phyloP scores from a whole-genome alignment of 768 basidiomycete species.

The Mycena crocata region DNA sequence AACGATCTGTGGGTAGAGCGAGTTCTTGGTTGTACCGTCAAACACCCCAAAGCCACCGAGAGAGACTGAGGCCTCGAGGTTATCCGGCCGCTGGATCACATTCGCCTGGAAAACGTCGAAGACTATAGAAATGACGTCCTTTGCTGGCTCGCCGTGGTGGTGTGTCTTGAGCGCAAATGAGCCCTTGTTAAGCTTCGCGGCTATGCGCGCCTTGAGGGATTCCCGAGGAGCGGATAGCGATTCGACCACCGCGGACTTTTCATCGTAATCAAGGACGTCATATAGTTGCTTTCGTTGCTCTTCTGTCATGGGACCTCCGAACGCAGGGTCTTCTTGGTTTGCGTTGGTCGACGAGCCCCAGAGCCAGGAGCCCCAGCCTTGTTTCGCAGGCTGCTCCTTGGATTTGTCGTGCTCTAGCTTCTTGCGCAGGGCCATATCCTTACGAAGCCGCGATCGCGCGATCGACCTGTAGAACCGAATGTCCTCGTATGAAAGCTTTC shows the following conservation, averaged over 20 bases:
- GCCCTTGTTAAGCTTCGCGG: conserved; percentile 86
- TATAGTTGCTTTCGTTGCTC: conserved; percentile 92
- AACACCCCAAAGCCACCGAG: conserved; percentile 89
- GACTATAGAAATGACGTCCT: conserved; percentile 86
- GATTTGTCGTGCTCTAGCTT: conserved; percentile 76
- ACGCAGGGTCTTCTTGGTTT: conserved; percentile 63
- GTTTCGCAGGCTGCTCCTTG: conserved; percentile 59
- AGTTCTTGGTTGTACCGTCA: conserved; percentile 88
- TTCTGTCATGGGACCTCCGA: conserved; percentile 82
- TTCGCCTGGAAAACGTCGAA: conserved; percentile 90
- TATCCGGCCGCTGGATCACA: conserved; percentile 86
- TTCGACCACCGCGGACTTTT: conserved; percentile 78
- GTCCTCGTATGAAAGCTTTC: conserved; percentile 91
- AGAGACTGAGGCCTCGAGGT: conserved; percentile 86
- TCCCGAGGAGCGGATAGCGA: conserved; percentile 81
- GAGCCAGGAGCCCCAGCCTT: conserved; percentile 81
- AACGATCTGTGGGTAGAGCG: conserved; percentile 91
- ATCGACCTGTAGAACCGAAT: conserved; percentile 98
- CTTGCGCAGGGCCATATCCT: conserved; percentile 81
- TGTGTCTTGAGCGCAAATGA: conserved; percentile 86
- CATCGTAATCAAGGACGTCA: conserved; percentile 92
- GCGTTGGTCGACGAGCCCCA: conserved; percentile 71
- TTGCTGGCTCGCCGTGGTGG: conserved; percentile 65
- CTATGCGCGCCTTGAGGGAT: conserved; percentile 80
- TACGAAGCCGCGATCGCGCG: conserved; percentile 86